phyloP scores from a whole-genome alignment of 495 filamentous ascomycete species.

The Paragyromitra xinjiangensis region DNA sequence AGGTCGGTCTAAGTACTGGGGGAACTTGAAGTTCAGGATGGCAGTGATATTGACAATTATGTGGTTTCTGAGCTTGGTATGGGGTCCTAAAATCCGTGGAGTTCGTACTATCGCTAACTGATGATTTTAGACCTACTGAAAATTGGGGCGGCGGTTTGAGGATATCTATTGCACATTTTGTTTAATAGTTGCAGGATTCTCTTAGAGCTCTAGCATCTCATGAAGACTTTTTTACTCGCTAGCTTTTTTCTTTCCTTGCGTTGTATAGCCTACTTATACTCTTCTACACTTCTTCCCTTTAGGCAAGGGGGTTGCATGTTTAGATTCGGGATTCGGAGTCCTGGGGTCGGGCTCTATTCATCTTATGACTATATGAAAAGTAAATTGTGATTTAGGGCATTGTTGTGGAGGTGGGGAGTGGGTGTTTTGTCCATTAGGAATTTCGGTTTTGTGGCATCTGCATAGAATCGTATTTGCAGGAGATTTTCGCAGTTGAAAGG shows the following conservation, averaged over 20 bases:
- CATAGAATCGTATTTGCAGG: background rate
- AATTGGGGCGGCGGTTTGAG: background rate
- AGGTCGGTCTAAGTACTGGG: background rate
- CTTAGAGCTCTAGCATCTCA: slow-evolving; percentile 1
- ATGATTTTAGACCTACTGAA: slow-evolving; percentile 39
- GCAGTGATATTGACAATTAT: slow-evolving; percentile 49
- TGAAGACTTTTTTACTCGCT: background rate
- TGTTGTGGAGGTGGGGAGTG: background rate
- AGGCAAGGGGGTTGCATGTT: slow-evolving; percentile 18
- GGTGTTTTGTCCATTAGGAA: background rate
- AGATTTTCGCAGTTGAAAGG: background rate
- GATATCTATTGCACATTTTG: slow-evolving; percentile 5
- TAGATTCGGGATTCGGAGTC: slow-evolving; percentile 32
- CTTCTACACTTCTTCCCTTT: slow-evolving; percentile 3
- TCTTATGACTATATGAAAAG: slow-evolving; percentile 31
- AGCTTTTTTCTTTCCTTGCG: background rate
- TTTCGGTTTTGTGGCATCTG: slow-evolving; percentile 1
- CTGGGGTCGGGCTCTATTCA: slow-evolving; percentile 16
- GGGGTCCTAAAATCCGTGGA: slow-evolving; percentile 16
- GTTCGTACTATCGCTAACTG: slow-evolving; percentile 18
- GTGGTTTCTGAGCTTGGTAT: slow-evolving; percentile 57
- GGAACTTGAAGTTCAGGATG: slow-evolving; percentile 53
- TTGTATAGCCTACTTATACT: slow-evolving; percentile 19
- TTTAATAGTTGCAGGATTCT: background rate
- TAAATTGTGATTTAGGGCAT: slow-evolving; percentile 3